These are phyloP conservation scores for Apiotrichum brassicae DNA, from an alignment of 1,284 basidiomycete genomes.

Conservation along the genomic window DNA sequence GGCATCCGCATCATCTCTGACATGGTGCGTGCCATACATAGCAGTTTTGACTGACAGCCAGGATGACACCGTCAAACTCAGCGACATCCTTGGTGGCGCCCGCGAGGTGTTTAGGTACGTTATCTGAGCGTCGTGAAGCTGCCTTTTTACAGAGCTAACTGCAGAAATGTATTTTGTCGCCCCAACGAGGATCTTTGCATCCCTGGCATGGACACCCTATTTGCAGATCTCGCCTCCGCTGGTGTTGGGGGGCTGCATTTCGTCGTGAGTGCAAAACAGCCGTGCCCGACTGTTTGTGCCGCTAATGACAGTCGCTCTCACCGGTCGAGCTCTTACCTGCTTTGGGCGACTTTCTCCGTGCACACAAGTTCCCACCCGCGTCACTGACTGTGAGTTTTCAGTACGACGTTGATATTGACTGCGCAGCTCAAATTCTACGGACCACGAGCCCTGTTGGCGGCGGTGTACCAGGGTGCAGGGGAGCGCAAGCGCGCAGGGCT, in stretches of 20 bases:
- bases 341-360: slow-evolving; percentile 66
- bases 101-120: slow-evolving; percentile 57
- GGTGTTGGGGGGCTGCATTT: slow-evolving; percentile 74
- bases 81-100: slow-evolving; percentile 64
- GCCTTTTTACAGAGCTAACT: neutral
- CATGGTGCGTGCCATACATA: neutral
- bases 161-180: slow-evolving; percentile 49
- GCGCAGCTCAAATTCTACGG: slow-evolving; percentile 52
- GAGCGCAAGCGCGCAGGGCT: slow-evolving; percentile 71
- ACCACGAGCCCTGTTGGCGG: slow-evolving; percentile 69
- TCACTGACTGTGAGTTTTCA: slow-evolving; percentile 43
- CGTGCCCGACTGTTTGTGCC: neutral
- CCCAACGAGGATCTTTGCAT: slow-evolving; percentile 65
- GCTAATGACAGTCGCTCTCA: slow-evolving; percentile 63
- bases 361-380: slow-evolving; percentile 51
- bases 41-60: neutral
- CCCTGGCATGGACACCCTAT: slow-evolving; percentile 80
- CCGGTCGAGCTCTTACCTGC: slow-evolving; percentile 77
- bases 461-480: slow-evolving; percentile 63
- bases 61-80: slow-evolving; percentile 74
- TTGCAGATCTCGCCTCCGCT: slow-evolving; percentile 57
- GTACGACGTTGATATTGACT: neutral
- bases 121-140: neutral
- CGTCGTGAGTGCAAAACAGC: slow-evolving; percentile 56
- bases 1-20: slow-evolving; percentile 1